phyloP scores from a whole-genome alignment of 2,329 filamentous ascomycete species.

The Exserohilum rostratum region DNA sequence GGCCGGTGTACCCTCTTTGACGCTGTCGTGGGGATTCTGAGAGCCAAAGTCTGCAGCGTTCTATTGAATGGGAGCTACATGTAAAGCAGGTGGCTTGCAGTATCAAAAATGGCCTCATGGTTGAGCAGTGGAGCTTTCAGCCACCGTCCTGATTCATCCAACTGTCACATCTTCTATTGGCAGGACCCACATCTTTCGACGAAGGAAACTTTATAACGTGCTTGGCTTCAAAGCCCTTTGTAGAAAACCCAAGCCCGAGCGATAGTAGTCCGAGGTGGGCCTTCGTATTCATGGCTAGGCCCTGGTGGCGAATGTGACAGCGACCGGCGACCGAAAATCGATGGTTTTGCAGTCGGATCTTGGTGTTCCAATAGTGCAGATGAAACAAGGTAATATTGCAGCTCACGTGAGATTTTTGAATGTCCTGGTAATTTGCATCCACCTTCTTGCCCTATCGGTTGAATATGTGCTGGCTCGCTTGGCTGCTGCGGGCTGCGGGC shows the following conservation, averaged over 20 bases:
- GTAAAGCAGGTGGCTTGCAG: neutral
- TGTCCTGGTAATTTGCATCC: conserved; percentile 8
- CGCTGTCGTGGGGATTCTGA: too few relatives aligned
- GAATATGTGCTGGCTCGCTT: conserved; percentile 19
- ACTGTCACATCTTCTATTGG: neutral
- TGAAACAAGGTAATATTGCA: neutral
- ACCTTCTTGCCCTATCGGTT: conserved; percentile 13
- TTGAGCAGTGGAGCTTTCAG: neutral
- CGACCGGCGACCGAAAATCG: neutral
- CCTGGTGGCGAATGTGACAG: too few relatives aligned
- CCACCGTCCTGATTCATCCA: neutral
- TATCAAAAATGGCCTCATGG: neutral
- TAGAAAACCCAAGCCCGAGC: neutral
- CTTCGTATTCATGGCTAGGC: neutral
- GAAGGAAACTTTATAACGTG: neutral
- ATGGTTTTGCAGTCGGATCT: neutral
- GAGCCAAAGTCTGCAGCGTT: neutral
- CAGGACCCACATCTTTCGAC: neutral
- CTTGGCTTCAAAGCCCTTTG: neutral
- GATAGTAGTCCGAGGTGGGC: neutral
- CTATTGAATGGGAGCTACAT: neutral
- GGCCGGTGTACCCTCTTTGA: too few relatives aligned
- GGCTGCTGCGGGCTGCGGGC: neutral
- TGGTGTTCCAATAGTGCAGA: neutral
- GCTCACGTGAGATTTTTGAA: neutral